Percentiles rank a stretch among this genome's conserved stretches.
Evolutionary conservation across 441 rosid genomes (phyloP).

Genomic region (Erysimum pusillum): DNA sequence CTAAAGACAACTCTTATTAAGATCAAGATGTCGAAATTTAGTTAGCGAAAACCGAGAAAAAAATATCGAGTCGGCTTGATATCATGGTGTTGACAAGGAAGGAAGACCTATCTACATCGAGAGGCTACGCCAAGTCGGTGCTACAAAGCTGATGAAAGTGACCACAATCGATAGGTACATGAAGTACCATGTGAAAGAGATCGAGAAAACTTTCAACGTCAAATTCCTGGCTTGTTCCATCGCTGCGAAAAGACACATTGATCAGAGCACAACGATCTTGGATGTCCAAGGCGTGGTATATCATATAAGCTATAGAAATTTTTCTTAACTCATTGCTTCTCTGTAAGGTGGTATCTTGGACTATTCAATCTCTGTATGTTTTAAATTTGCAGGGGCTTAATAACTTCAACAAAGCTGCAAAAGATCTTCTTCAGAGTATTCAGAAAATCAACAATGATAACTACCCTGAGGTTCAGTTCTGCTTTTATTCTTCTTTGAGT

Average conservation of each 20-base stretch:
- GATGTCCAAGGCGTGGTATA: constrained; percentile 97
- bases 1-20: no score
- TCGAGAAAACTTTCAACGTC: constrained; percentile 73
- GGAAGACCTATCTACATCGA: constrained; percentile 92
- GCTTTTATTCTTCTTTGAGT: constrained; percentile 10
- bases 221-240: constrained; percentile 91
- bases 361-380: constrained; percentile 6
- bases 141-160: constrained; percentile 71
- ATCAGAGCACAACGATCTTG: constrained; percentile 93
- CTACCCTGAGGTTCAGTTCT: constrained; percentile 80
- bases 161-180: constrained; percentile 68
- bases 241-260: constrained; percentile 82
- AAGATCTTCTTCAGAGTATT: constrained; percentile 79
- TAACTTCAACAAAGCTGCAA: constrained; percentile 84
- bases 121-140: constrained; percentile 83
- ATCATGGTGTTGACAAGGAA: constrained; percentile 93
- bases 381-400: constrained; percentile 61
- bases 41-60: no score
- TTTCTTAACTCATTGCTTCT: not conserved
- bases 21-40: no score
- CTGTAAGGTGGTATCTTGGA: not conserved
- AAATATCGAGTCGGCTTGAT: constrained; percentile 36
- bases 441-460: constrained; percentile 91
- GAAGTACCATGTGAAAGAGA: constrained; percentile 70
- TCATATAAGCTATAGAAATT: constrained; percentile 8